Evolutionary conservation across 2,329 filamentous ascomycete genomes (phyloP), one percentile per base, ranked within the genome.

Genomic region (Aspergillus fumigatiaffinis): DNA sequence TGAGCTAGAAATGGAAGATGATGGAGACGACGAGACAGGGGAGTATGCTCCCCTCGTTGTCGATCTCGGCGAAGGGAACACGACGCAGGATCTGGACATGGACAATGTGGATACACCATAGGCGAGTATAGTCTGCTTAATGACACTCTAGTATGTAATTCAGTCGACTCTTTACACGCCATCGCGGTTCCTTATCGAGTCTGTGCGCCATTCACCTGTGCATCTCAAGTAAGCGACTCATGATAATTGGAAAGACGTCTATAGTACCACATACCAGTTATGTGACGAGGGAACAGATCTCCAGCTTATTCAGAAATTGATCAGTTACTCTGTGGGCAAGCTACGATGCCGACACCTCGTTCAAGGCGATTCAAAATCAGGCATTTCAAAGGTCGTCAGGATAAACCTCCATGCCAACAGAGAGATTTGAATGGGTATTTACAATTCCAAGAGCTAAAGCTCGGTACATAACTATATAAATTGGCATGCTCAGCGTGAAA

Each of bases 1-100:
- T 3, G 83, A 85, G 62, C 76, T 87, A 76, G 83, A 85, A 21
- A 72, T 83, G 60, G 73, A 75, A 42, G 84, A 86, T 48, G 82
- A 83, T 64, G 84, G 84, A 64, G 84, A 87, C 21, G 84, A 87
- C 52, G 85, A 87, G 70, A 80, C 78, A 12, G 85, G 85, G 10
- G 85, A 88, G 63, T 87, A 85, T 76, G 85, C 85, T 29, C 85
- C 85, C 21, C 74, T 81, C 41, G 71, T 88, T 32, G 84, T 88
- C 21, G 82, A 87, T 58, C 54, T 76, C 48, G 72, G 59, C 17
- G 68, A 66, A 32, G 58, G 54, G n/a, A 51, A 35, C 35, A 28
- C 35, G 3, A 50, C 20, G 51, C 25, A 52, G 17, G 44, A 47
- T 25, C 44, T n/a, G 20, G 44, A 47, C 23, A 47, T 26, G 20